These are phyloP conservation scores for Sanguinoderma infundibulare DNA, from an alignment of 1,284 basidiomycete species.

Conservation along the genomic window DNA sequence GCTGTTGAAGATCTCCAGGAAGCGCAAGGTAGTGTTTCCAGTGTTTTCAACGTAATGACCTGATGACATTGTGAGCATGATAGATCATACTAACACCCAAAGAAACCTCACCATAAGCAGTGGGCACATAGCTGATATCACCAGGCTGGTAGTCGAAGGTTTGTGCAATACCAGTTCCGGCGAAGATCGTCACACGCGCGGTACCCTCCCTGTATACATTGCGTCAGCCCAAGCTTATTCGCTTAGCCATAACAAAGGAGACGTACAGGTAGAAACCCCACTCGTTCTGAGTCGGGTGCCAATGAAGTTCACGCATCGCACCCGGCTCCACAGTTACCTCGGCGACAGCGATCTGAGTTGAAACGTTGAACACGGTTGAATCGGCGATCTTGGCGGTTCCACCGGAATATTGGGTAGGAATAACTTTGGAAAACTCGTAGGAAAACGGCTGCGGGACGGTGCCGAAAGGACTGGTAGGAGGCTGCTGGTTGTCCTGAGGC, in stretches of 20 bases:
- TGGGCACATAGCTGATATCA: slow-evolving; percentile 66
- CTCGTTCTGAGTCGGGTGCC: slow-evolving; percentile 72
- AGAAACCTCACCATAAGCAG: slow-evolving; percentile 46
- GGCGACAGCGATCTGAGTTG: slow-evolving; percentile 63
- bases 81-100: not conserved
- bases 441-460: slow-evolving; percentile 48
- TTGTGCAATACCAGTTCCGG: slow-evolving; percentile 58
- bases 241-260: not conserved
- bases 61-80: slow-evolving; percentile 15
- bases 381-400: slow-evolving; percentile 68
- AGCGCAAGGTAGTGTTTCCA: slow-evolving; percentile 64
- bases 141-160: slow-evolving; percentile 73
- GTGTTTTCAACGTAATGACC: slow-evolving; percentile 75
- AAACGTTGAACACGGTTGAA: slow-evolving; percentile 51
- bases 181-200: slow-evolving; percentile 67
- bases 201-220: slow-evolving; percentile 48
- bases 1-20: slow-evolving; percentile 68
- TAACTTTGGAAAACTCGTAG: slow-evolving; percentile 54
- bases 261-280: slow-evolving; percentile 40
- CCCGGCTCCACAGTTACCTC: slow-evolving; percentile 70
- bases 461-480: slow-evolving; percentile 53
- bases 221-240: not conserved
- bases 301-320: slow-evolving; percentile 48
- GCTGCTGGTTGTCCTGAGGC: slow-evolving; percentile 43
- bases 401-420: slow-evolving; percentile 53